Base-by-base conservation (phyloP, 208 protist species). In the Acanthamoeba pearcei region DNA sequence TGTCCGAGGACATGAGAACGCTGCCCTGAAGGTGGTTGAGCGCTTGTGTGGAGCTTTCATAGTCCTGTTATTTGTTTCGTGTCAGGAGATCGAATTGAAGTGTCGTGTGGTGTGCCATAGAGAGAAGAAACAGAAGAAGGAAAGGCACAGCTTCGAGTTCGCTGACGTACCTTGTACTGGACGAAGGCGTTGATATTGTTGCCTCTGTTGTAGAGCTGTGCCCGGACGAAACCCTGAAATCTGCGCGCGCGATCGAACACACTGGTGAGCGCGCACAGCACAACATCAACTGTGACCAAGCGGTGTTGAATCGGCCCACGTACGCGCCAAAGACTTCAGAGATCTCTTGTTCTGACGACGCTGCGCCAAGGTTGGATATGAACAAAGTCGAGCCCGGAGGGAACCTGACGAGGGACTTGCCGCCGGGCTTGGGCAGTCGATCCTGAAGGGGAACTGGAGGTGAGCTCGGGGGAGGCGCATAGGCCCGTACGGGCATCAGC, bases 131-230 rank as follows among this genome's bases (percentile, higher is more conserved):
- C 35, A 38, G 35, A 38, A 38, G 35, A 38, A 38, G 35, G 35
- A 38, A 38, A 38, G 2, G 2, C 35, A 38, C 35, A 2, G 35
- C 35, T 38, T 38, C 60, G 24, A 27, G 60, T 9, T 66, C 22
- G 70, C 70, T 5, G 27, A 0, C 46, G 38, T 55, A 74, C 85
- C 85, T 76, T 68, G 62, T 91, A 91, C 85, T 91, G 85, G 5
- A 91, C 85, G 27, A 91, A 91, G 85, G 85, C 85, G 22, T 49
- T 57, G 38, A 91, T 35, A 8, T 74, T 68, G 85, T 24, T 74
- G 60, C 64, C 42, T 74, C 64, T 68, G 85, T 29, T 91, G 85
- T 91, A 91, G 35, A 91, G 5, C 38, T 91, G 85, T 74, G 85
- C 85, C 32, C 85, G 85, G 5, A 91, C 35, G 35, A 76, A 91